A percentile compares a stretch with the other conserved stretches of the same genome.
These are phyloP conservation scores for Amauroascus niger DNA, from an alignment of 2,329 filamentous ascomycete species.

Conservation along the genomic window DNA sequence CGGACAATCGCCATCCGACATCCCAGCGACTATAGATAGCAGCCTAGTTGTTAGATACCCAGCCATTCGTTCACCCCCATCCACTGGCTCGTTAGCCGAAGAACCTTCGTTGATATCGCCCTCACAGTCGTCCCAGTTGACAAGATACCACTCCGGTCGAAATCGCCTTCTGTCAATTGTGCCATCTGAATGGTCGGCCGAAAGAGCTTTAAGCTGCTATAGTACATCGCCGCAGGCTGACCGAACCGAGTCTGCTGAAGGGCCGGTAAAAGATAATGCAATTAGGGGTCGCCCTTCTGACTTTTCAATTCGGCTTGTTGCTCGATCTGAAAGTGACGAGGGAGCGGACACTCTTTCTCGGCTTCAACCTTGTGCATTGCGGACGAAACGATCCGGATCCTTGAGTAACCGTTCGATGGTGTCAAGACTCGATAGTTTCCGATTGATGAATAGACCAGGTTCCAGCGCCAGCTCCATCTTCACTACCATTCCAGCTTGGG, in stretches of 20 bases:
- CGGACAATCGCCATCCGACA: slow-evolving; percentile 17
- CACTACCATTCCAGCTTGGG: slow-evolving; percentile 40
- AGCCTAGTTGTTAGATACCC: slow-evolving; percentile 12
- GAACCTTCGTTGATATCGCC: slow-evolving; percentile 22
- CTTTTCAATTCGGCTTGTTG: slow-evolving; percentile 29
- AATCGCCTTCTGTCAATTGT: slow-evolving; percentile 39
- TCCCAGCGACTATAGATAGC: slow-evolving; percentile 9
- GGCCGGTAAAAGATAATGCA: not conserved
- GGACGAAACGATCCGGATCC: slow-evolving; percentile 26
- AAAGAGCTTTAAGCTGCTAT: slow-evolving; percentile 24
- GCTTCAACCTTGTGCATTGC: slow-evolving; percentile 24
- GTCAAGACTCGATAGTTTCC: slow-evolving; percentile 31
- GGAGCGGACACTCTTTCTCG: slow-evolving; percentile 30
- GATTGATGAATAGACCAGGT: slow-evolving; percentile 29
- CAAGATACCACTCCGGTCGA: slow-evolving; percentile 31
- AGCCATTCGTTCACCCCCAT: slow-evolving; percentile 21
- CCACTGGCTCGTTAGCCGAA: slow-evolving; percentile 36
- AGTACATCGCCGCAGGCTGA: slow-evolving; percentile 20
- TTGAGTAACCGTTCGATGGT: slow-evolving; percentile 38
- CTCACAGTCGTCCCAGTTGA: slow-evolving; percentile 26
- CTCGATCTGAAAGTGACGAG: slow-evolving; percentile 28
- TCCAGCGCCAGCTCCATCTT: slow-evolving; percentile 40
- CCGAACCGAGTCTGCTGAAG: slow-evolving; percentile 5
- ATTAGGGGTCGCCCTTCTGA: slow-evolving; percentile 20
- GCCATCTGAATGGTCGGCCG: slow-evolving; percentile 35